Percentiles rank a stretch among this genome's conserved stretches.
Conservation (phyloP, 495 filamentous ascomycete species). For the Cercophora newfieldiana region DNA sequence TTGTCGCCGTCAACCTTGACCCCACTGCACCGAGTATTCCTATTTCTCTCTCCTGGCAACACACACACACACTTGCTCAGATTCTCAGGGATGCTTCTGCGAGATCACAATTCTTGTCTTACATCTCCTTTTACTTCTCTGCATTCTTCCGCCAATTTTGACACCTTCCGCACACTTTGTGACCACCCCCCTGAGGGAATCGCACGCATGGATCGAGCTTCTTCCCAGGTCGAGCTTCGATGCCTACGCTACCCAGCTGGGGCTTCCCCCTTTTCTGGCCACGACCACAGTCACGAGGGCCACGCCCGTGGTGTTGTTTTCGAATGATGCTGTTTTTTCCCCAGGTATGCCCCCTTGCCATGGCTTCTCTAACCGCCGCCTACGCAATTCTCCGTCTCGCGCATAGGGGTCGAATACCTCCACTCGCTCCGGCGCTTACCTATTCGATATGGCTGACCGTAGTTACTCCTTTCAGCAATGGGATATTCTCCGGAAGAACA, state of each 20-base stretch:
- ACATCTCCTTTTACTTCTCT: background rate
- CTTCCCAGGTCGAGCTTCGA: background rate
- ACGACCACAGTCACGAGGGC: background rate
- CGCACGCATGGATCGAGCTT: background rate
- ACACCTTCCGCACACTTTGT: background rate
- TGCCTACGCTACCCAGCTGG: background rate
- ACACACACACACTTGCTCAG: slow-evolving; percentile 1
- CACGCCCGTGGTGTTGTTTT: background rate
- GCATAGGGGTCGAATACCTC: background rate
- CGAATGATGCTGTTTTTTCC: background rate
- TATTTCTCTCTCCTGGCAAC: slow-evolving; percentile 18
- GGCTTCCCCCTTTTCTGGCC: background rate
- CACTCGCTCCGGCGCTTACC: slow-evolving; percentile 2
- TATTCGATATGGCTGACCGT: background rate
- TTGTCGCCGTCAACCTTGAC: slow-evolving; percentile 18
- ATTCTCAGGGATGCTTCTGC: background rate
- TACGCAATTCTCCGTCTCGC: background rate
- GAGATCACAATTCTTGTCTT: background rate
- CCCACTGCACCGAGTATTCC: slow-evolving; percentile 34
- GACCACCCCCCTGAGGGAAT: background rate
- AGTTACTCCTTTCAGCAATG: background rate
- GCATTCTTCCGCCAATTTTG: background rate
- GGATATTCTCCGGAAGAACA: background rate
- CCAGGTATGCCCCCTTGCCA: background rate
- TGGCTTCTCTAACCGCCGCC: background rate